These are phyloP conservation scores for Penicillium coffeae DNA, from an alignment of 495 filamentous ascomycete genomes.

Conservation along the genomic window DNA sequence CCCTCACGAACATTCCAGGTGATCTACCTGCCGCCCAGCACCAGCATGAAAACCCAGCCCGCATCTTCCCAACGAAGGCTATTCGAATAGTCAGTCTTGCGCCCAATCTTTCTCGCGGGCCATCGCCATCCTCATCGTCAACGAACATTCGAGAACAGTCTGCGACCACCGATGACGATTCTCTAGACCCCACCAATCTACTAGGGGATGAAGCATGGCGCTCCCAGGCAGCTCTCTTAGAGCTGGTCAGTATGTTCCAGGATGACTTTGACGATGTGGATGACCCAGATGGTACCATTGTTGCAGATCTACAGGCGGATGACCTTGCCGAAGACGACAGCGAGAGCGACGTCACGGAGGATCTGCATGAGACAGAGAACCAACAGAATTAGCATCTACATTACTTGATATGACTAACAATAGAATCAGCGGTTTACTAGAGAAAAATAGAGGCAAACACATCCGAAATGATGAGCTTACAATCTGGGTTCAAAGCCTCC, in stretches of 20 bases:
- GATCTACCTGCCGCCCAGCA: slow-evolving; percentile 1
- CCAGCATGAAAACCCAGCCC: slow-evolving; percentile 18
- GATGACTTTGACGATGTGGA: slow-evolving; percentile 22
- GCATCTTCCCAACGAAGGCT: slow-evolving; percentile 36
- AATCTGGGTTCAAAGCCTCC: too few species aligned
- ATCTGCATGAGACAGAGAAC: slow-evolving; percentile 3
- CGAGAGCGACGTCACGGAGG: slow-evolving; percentile 13
- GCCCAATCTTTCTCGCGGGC: slow-evolving; percentile 14
- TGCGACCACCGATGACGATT: background rate
- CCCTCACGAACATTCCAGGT: slow-evolving; percentile 16
- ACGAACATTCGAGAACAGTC: background rate
- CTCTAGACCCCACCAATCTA: slow-evolving; percentile 5
- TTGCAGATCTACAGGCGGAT: background rate
- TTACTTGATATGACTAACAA: background rate
- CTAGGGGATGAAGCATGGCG: slow-evolving; percentile 14
- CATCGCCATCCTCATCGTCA: slow-evolving; percentile 2
- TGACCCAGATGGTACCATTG: slow-evolving; percentile 5
- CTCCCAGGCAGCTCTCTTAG: slow-evolving; percentile 25
- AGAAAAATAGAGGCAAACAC: background rate
- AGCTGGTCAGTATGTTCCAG: slow-evolving; percentile 29
- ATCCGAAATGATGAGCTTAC: too few species aligned
- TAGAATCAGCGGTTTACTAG: too few species aligned
- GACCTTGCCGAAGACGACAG: slow-evolving; percentile 14
- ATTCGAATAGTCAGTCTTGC: slow-evolving; percentile 36
- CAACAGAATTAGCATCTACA: background rate